Conservation (phyloP, 1,284 basidiomycete genomes). For the Rhodotorula mucilaginosa region DNA sequence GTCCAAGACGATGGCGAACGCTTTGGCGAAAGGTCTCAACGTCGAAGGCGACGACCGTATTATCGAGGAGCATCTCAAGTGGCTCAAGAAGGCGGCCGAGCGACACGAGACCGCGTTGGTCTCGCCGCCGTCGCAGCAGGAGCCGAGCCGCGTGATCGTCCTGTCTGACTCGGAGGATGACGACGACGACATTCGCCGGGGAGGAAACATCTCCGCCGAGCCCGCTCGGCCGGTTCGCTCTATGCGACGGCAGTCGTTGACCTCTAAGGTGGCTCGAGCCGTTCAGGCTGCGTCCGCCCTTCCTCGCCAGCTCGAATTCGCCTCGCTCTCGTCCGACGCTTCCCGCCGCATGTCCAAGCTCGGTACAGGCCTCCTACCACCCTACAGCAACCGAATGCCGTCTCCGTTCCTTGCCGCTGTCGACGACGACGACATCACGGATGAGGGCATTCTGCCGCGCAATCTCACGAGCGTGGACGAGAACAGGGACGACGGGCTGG, state of each 20-base stretch:
- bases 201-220: neutral
- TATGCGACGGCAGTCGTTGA: neutral
- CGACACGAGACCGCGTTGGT: neutral
- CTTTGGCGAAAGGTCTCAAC: slow-evolving; percentile 21
- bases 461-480: neutral
- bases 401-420: slow-evolving; percentile 13
- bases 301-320: neutral
- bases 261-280: neutral
- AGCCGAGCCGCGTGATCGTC: neutral
- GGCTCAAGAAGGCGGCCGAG: slow-evolving; percentile 1
- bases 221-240: too few species aligned
- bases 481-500: too few species aligned
- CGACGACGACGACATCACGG: neutral
- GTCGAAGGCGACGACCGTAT: slow-evolving; percentile 21
- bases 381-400: neutral
- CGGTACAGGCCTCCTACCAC: neutral
- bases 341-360: too few species aligned
- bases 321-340: too few species aligned
- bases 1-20: slow-evolving; percentile 11
- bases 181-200: neutral
- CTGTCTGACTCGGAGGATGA: slow-evolving; percentile 9
- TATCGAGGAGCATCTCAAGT: slow-evolving; percentile 11
- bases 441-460: neutral
- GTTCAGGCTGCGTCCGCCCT: neutral
- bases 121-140: neutral